Conservation (phyloP, 2,329 filamentous ascomycete species). For the Fusarium marasasianum region DNA sequence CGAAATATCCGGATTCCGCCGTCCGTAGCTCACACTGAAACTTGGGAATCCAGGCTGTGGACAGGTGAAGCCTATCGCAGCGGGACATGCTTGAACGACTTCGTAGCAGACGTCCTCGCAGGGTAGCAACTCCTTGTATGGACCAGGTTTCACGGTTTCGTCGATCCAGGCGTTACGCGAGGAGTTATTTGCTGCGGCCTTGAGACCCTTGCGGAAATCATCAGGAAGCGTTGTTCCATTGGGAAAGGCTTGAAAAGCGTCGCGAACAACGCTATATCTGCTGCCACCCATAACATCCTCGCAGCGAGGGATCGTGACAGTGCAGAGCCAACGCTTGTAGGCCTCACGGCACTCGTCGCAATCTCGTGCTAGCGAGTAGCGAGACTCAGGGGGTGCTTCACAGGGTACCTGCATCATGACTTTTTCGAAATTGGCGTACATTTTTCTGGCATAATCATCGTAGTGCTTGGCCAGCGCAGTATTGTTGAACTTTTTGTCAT, state of each 20-base stretch:
- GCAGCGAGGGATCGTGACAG: constrained; percentile 91
- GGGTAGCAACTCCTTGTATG: constrained; percentile 92
- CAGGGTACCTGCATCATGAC: constrained; percentile 87
- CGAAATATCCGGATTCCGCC: constrained; percentile 34
- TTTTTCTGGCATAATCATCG: constrained; percentile 74
- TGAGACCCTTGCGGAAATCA: constrained; percentile 41
- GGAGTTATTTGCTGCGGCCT: constrained; percentile 45
- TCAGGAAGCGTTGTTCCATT: constrained; percentile 68
- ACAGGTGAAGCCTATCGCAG: constrained; percentile 78
- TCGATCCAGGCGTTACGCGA: constrained; percentile 82
- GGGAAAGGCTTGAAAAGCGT: constrained; percentile 74
- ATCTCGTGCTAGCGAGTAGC: constrained; percentile 81
- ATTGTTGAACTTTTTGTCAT: constrained; percentile 70
- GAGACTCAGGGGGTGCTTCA: constrained; percentile 75
- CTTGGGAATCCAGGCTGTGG: constrained; percentile 57
- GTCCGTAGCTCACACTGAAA: constrained; percentile 51
- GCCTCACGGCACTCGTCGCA: constrained; percentile 81
- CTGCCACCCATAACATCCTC: constrained; percentile 76
- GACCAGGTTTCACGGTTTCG: constrained; percentile 75
- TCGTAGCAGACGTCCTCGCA: constrained; percentile 89
- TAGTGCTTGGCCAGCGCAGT: constrained; percentile 75
- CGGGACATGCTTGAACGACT: constrained; percentile 85
- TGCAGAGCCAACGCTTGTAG: constrained; percentile 96
- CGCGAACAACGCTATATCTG: constrained; percentile 64
- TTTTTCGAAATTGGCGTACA: constrained; percentile 82